Percentiles rank a stretch among this genome's conserved stretches.
Conservation (phyloP, 768 basidiomycete genomes). For the Mycena alexandri region DNA sequence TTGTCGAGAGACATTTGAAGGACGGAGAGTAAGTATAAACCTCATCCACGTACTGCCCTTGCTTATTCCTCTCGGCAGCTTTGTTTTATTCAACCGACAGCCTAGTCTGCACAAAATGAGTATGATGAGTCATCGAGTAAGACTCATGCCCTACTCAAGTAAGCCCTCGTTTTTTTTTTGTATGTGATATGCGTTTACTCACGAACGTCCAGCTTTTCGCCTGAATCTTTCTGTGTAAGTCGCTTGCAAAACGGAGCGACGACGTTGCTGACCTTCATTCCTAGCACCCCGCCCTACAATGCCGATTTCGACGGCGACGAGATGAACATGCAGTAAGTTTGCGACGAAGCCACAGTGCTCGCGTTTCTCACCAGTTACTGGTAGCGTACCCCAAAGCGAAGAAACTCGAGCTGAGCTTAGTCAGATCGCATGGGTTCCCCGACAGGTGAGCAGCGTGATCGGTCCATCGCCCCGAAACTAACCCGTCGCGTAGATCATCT, state of each 20-base stretch:
- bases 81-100: conserved; percentile 96
- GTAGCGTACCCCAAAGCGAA: conserved; percentile 95
- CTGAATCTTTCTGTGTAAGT: conserved; percentile 95
- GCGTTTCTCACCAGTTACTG: conserved; percentile 27
- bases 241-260: conserved; percentile 30
- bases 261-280: conserved; percentile 44
- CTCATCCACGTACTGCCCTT: conserved; percentile 9
- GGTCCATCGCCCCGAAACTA: neutral
- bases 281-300: conserved; percentile 96
- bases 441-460: conserved; percentile 69
- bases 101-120: conserved; percentile 99
- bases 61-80: conserved; percentile 58
- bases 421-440: conserved; percentile 98
- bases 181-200: neutral
- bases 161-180: conserved; percentile 49
- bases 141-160: conserved; percentile 98
- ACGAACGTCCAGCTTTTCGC: conserved; percentile 82
- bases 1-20: conserved; percentile 96
- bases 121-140: conserved; percentile 99
- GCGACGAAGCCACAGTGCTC: neutral
- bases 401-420: conserved; percentile 98
- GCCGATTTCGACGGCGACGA: conserved; percentile 99
- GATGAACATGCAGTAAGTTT: conserved; percentile 99
- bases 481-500: conserved; percentile 81
- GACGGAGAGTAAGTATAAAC: conserved; percentile 92